Evolutionary conservation across 176 grass and related monocot species (phyloP).

Genomic region (Alloteropsis semialata): DNA sequence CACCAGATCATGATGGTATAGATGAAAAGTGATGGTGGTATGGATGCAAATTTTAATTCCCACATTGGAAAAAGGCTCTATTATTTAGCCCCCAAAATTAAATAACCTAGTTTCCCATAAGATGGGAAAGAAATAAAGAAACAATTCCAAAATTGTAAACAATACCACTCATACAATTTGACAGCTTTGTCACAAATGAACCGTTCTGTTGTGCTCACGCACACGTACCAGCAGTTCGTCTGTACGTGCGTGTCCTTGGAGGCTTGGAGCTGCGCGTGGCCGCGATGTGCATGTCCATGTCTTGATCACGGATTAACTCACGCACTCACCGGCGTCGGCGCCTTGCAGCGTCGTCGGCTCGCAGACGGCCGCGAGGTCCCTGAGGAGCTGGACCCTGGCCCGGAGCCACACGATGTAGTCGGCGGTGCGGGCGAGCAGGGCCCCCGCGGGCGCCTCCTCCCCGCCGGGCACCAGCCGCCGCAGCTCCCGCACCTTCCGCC

Average conservation of each 20-base stretch:
- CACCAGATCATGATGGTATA: background rate
- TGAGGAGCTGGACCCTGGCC: slow-evolving; percentile 53
- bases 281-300: background rate
- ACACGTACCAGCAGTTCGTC: background rate
- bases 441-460: slow-evolving; percentile 29
- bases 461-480: slow-evolving; percentile 61
- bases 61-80: background rate
- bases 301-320: background rate
- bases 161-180: background rate
- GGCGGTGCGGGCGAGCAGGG: slow-evolving; percentile 50
- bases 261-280: background rate
- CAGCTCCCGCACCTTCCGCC: slow-evolving; percentile 74
- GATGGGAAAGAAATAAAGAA: background rate
- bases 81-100: background rate
- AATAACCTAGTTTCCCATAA: background rate
- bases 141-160: background rate
- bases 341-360: too few relatives aligned
- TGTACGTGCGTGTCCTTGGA: background rate
- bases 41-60: background rate
- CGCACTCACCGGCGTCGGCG: background rate
- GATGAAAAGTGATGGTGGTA: background rate
- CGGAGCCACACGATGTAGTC: slow-evolving; percentile 62
- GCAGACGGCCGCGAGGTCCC: slow-evolving; percentile 45
- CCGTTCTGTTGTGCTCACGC: background rate
- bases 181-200: background rate